A percentile compares a stretch with the other conserved stretches of the same genome.
phyloP scores from a whole-genome alignment of 2,329 filamentous ascomycete genomes.

The Colletotrichum navitas region DNA sequence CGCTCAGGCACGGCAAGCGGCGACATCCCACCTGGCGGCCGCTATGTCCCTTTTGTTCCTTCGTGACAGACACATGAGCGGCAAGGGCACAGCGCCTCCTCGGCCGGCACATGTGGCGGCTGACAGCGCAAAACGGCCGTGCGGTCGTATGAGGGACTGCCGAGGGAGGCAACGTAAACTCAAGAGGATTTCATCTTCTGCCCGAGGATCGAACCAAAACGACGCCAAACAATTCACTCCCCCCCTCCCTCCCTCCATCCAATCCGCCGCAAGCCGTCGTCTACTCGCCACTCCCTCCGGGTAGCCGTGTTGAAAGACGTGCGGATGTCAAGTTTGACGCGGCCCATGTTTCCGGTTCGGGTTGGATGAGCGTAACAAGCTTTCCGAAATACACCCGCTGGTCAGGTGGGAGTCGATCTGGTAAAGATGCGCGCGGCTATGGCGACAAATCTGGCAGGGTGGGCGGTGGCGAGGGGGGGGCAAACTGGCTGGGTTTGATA shows the following conservation, averaged over 20 bases:
- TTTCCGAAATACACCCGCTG: neutral
- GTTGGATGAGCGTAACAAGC: constrained; percentile 6
- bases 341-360: constrained; percentile 21
- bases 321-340: constrained; percentile 32
- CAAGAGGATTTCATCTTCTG: constrained; percentile 38
- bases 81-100: constrained; percentile 19
- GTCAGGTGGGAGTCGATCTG: no score
- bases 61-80: constrained; percentile 3
- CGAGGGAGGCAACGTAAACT: constrained; percentile 4
- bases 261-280: neutral
- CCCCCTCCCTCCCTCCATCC: neutral
- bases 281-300: constrained; percentile 23
- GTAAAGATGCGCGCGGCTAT: constrained; percentile 21
- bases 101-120: constrained; percentile 23
- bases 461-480: neutral
- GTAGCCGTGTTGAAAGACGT: constrained; percentile 20
- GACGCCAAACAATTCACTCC: neutral
- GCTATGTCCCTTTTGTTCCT: constrained; percentile 23
- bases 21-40: constrained; percentile 15
- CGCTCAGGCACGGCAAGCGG: constrained; percentile 33
- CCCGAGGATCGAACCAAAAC: constrained; percentile 40
- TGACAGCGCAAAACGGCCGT: constrained; percentile 29
- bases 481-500: neutral
- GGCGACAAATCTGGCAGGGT: neutral
- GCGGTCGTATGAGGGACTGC: constrained; percentile 26